These are phyloP conservation scores for Tylopilus sp. DNA, from an alignment of 1,284 basidiomycete species.

Conservation along the genomic window DNA sequence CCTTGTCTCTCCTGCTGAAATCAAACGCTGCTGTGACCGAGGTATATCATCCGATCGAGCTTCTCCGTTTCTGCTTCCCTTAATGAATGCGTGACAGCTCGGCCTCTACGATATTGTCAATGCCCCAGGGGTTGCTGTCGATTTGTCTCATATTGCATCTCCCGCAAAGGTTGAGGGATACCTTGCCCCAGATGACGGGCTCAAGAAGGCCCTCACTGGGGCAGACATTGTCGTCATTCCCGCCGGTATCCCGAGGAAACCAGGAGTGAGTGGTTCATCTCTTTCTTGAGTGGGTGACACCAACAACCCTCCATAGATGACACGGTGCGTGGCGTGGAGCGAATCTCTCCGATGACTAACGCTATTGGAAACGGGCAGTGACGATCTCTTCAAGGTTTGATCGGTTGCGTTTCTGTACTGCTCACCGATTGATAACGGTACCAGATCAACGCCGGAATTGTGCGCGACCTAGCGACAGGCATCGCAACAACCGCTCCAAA, in stretches of 20 bases:
- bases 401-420: neutral
- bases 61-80: neutral
- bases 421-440: constrained; percentile 2
- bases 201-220: constrained; percentile 80
- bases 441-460: constrained; percentile 97
- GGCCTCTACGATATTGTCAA: constrained; percentile 95
- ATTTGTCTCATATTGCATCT: constrained; percentile 87
- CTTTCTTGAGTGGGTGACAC: constrained; percentile 4
- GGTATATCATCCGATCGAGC: constrained; percentile 39
- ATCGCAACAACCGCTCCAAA: constrained; percentile 87
- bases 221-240: constrained; percentile 95
- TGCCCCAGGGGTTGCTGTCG: constrained; percentile 93
- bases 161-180: constrained; percentile 78
- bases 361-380: constrained; percentile 45
- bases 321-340: constrained; percentile 51
- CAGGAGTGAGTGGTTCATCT: constrained; percentile 62
- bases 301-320: constrained; percentile 53
- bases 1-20: constrained; percentile 89
- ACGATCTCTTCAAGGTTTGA: constrained; percentile 89
- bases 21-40: constrained; percentile 78
- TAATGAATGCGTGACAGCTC: constrained; percentile 47
- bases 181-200: constrained; percentile 72
- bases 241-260: constrained; percentile 96
- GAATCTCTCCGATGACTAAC: constrained; percentile 24
- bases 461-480: constrained; percentile 87